A percentile compares a stretch with the other conserved stretches of the same genome.
These are phyloP conservation scores for Petunia hybrid DNA, from an alignment of 305 asterid species.

Conservation along the genomic window DNA sequence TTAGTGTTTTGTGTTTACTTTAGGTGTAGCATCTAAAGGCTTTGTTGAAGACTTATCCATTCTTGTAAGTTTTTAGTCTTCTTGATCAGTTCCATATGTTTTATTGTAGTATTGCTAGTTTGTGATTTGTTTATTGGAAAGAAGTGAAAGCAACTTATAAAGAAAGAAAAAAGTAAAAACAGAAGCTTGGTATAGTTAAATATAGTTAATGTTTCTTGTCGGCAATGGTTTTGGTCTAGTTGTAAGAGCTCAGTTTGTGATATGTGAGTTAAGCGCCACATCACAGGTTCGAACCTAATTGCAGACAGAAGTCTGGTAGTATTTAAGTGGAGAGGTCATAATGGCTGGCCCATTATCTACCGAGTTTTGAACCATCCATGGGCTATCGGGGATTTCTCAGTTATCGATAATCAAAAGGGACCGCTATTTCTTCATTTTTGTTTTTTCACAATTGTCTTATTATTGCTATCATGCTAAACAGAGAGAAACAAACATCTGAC, in stretches of 20 bases:
- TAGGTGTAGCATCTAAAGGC: constrained; percentile 62
- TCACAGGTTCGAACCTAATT: no score
- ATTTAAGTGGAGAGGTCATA: no score
- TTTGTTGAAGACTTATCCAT: constrained; percentile 77
- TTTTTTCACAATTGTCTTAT: not conserved
- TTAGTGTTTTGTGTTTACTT: constrained; percentile 23
- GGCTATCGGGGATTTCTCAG: no score
- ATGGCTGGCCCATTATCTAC: no score
- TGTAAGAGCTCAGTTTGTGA: no score
- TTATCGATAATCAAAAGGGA: no score
- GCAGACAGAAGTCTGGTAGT: no score
- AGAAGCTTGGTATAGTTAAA: not conserved
- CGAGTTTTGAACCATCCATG: no score
- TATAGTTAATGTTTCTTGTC: not conserved
- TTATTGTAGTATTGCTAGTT: constrained; percentile 25
- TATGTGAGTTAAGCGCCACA: no score
- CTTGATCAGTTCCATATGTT: constrained; percentile 24
- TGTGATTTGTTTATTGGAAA: not conserved
- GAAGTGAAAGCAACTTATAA: not conserved
- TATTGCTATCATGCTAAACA: constrained; percentile 3
- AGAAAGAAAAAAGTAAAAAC: not conserved
- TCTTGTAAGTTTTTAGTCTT: constrained; percentile 57
- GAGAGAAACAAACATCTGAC: constrained; percentile 25
- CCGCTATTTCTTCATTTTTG: not conserved
- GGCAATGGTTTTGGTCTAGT: no score